Base-by-base conservation (phyloP, 2,329 filamentous ascomycete genomes). In the Sordariomycetes sp. region DNA sequence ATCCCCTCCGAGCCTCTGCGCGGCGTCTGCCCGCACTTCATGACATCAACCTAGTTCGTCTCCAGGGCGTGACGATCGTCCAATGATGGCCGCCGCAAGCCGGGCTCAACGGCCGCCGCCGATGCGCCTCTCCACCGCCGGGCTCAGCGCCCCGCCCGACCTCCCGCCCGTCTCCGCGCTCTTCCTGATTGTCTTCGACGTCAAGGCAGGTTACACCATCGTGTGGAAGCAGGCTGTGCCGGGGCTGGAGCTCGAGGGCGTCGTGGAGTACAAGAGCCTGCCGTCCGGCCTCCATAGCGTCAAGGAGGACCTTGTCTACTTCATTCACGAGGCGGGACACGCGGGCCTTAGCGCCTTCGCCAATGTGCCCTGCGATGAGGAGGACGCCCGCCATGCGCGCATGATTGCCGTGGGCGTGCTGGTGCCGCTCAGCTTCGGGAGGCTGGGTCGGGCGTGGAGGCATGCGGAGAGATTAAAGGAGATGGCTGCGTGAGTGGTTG, bases 221-320 rank as follows among this genome's bases (percentile, higher is more conserved):
- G 83, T 85, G 40, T 97, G 94, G 94, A 90, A 95, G 71, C 85
- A 83, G 63, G 83, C 87, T 14, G 73, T 83, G 1, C 78, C 84
- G 16, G 85, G 83, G 54, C 79, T 93, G 73, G 79, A 82, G 71
- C 81, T 97, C 54, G 89, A 96, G 64, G 90, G 90, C 58, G 85
- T 88, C 25, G 90, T 97, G 66, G 94, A 99, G 73, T 99, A 91
- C 80, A 97, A 97, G 74, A 95, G 90, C 61, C 80, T 99, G 53
- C 94, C 94, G 2, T 97, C 93, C 0, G 94, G 94, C 25, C 73
- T 97, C 55, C 94, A 99, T 73, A 88, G 90, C 59, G 90, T 97
- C 22, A 78, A 86, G 35, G 85, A 92, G 63, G 94, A 99, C 71
- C 78, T 97, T 56, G 89, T 91, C 66, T 99, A 97, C 76, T 99